phyloP scores from a whole-genome alignment of 2,329 filamentous ascomycete species.

The Aspergillus sp. region DNA sequence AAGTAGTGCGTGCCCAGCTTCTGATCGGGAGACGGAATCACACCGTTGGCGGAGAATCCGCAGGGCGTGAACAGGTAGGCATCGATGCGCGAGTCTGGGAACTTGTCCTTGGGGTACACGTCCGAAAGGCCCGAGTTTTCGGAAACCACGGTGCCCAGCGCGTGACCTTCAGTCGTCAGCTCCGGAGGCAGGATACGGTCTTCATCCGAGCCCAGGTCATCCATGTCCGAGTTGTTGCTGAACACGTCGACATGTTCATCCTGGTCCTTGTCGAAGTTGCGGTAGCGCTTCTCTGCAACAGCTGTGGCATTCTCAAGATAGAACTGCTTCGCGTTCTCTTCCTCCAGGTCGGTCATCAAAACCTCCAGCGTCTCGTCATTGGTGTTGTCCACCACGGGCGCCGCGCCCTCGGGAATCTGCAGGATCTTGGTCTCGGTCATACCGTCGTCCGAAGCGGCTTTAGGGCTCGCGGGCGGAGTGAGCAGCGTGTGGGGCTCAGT shows the following conservation, averaged over 20 bases:
- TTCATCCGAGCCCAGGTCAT: constrained; percentile 55
- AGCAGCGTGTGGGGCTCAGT: constrained; percentile 78
- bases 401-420: constrained; percentile 48
- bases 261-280: constrained; percentile 65
- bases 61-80: constrained; percentile 96
- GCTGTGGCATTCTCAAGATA: constrained; percentile 80
- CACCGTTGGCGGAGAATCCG: constrained; percentile 95
- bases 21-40: constrained; percentile 73
- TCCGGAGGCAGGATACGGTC: constrained; percentile 62
- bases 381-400: constrained; percentile 28
- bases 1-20: constrained; percentile 78
- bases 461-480: constrained; percentile 79
- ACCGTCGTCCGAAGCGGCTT: constrained; percentile 45
- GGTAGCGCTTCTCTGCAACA: constrained; percentile 80
- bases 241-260: constrained; percentile 70
- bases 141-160: constrained; percentile 87
- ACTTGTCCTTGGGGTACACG: constrained; percentile 81
- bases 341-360: constrained; percentile 67
- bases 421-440: constrained; percentile 62
- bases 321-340: constrained; percentile 66
- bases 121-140: constrained; percentile 85
- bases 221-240: constrained; percentile 67
- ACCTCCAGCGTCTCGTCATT: constrained; percentile 59
- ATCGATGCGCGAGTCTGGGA: constrained; percentile 90
- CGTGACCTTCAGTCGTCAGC: constrained; percentile 88